Percentiles rank a stretch among this genome's conserved stretches.
Evolutionary conservation across 1,139 yeast species (phyloP).

Genomic region (Pichia sp.): DNA sequence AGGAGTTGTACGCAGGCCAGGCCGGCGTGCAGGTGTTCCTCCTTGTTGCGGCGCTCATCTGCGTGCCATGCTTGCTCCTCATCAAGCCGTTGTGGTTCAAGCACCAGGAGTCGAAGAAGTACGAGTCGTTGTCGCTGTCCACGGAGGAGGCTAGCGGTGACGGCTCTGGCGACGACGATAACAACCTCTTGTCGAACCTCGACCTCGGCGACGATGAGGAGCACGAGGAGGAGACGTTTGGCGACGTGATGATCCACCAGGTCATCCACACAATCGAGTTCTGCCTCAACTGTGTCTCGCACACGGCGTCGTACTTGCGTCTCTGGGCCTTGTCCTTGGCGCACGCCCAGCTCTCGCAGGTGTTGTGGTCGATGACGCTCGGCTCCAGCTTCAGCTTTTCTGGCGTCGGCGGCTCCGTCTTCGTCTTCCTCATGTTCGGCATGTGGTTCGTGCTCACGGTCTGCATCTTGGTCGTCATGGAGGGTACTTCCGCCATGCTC

Average conservation of each 20-base stretch:
- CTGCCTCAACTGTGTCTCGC: slow-evolving; percentile 95
- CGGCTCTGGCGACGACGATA: slow-evolving; percentile 27
- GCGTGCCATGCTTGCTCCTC: slow-evolving; percentile 73
- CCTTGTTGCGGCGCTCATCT: slow-evolving; percentile 55
- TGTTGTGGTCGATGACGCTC: slow-evolving; percentile 91
- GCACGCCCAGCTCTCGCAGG: slow-evolving; percentile 94
- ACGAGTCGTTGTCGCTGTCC: slow-evolving; percentile 20
- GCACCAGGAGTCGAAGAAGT: slow-evolving; percentile 26
- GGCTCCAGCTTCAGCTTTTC: slow-evolving; percentile 26
- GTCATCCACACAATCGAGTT: slow-evolving; percentile 98
- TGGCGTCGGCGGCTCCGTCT: slow-evolving; percentile 63
- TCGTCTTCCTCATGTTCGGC: slow-evolving; percentile 76
- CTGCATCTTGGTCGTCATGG: slow-evolving; percentile 90
- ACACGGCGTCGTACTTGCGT: slow-evolving; percentile 94
- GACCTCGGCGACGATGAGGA: slow-evolving; percentile 37
- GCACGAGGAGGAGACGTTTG: slow-evolving; percentile 51
- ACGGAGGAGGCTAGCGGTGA: slow-evolving; percentile 1
- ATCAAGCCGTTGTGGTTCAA: slow-evolving; percentile 57
- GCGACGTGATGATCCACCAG: slow-evolving; percentile 95
- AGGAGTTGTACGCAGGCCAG: slow-evolving; percentile 62
- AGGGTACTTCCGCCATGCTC: slow-evolving; percentile 98
- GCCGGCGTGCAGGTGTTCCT: slow-evolving; percentile 56
- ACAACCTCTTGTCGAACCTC: slow-evolving; percentile 32
- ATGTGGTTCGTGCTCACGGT: slow-evolving; percentile 94
- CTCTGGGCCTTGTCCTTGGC: slow-evolving; percentile 97